Conservation (phyloP, 805 yeast genomes). For the Teunomyces panamensis region DNA sequence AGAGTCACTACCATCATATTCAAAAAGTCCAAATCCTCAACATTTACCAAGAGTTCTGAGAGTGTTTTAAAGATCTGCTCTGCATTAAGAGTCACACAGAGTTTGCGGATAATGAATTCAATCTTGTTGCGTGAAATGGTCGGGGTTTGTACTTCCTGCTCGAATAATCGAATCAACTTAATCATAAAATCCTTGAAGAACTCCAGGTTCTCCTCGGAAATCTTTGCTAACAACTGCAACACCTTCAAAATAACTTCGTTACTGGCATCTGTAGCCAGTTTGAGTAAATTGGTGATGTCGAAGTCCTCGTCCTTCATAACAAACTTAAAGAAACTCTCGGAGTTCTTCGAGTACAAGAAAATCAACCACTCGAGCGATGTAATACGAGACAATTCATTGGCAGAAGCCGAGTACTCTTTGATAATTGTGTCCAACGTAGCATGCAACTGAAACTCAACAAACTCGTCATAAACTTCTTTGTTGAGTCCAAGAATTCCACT, state of each 20-base stretch:
- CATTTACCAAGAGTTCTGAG: constrained; percentile 64
- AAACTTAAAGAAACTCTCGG: constrained; percentile 27
- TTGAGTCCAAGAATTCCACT: constrained; percentile 47
- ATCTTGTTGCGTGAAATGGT: constrained; percentile 56
- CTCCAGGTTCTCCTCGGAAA: constrained; percentile 71
- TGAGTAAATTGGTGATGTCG: constrained; percentile 73
- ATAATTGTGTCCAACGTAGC: constrained; percentile 70
- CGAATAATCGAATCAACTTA: constrained; percentile 66
- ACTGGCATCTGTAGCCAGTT: constrained; percentile 65
- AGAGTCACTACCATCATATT: constrained; percentile 82
- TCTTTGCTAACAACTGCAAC: constrained; percentile 66
- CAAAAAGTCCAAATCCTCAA: constrained; percentile 60
- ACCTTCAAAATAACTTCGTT: constrained; percentile 77
- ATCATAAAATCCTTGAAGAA: constrained; percentile 75
- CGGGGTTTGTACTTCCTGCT: constrained; percentile 36
- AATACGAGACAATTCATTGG: constrained; percentile 73
- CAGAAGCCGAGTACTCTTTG: constrained; percentile 46
- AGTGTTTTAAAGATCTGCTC: constrained; percentile 80
- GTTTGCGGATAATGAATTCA: constrained; percentile 79
- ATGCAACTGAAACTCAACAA: constrained; percentile 35
- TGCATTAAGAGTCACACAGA: constrained; percentile 77
- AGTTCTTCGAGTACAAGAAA: constrained; percentile 68
- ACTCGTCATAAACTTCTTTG: constrained; percentile 39
- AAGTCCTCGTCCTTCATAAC: constrained; percentile 34
- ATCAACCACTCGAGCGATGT: constrained; percentile 89